These are phyloP conservation scores for Aspergillus sp. DNA, from an alignment of 2,329 filamentous ascomycete genomes.

Conservation along the genomic window DNA sequence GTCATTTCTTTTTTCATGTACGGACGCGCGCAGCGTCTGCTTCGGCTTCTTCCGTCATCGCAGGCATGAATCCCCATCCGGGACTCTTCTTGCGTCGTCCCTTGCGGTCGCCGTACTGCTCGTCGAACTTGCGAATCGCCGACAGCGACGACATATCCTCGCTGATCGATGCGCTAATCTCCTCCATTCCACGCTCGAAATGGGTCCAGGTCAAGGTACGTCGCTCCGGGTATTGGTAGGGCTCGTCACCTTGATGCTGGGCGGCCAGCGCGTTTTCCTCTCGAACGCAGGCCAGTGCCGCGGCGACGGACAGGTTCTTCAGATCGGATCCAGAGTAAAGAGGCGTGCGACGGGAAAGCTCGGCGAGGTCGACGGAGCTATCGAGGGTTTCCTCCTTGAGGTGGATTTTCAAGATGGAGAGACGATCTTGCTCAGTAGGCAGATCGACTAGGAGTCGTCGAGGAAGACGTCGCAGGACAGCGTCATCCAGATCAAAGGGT, in stretches of 20 bases:
- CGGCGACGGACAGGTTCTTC: conserved; percentile 52
- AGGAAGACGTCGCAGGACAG: conserved; percentile 52
- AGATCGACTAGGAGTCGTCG: conserved; percentile 51
- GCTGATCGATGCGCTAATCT: conserved; percentile 88
- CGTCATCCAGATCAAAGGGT: conserved; percentile 83
- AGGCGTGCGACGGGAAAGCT: conserved; percentile 46
- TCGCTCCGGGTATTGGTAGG: conserved; percentile 66
- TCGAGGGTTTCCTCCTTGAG: conserved; percentile 49
- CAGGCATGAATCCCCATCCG: conserved; percentile 52
- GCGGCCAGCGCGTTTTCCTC: conserved; percentile 46
- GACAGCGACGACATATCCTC: conserved; percentile 88
- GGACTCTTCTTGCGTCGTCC: conserved; percentile 61
- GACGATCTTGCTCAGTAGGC: conserved; percentile 46
- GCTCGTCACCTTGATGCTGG: conserved; percentile 35
- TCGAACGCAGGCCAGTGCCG: conserved; percentile 49
- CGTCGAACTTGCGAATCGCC: conserved; percentile 91
- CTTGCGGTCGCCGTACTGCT: conserved; percentile 84
- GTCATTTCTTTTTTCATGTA: conserved; percentile 20
- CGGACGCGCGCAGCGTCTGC: conserved; percentile 44
- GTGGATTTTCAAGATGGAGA: conserved; percentile 50
- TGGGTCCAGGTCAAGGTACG: conserved; percentile 67
- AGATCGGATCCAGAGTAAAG: conserved; percentile 55
- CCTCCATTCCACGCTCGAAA: conserved; percentile 80
- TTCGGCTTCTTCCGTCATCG: conserved; percentile 30
- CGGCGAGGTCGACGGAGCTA: conserved; percentile 40